A percentile compares a stretch with the other conserved stretches of the same genome.
Evolutionary conservation across 441 rosid genomes (phyloP).

Genomic region (Erodium chrysanthum): DNA sequence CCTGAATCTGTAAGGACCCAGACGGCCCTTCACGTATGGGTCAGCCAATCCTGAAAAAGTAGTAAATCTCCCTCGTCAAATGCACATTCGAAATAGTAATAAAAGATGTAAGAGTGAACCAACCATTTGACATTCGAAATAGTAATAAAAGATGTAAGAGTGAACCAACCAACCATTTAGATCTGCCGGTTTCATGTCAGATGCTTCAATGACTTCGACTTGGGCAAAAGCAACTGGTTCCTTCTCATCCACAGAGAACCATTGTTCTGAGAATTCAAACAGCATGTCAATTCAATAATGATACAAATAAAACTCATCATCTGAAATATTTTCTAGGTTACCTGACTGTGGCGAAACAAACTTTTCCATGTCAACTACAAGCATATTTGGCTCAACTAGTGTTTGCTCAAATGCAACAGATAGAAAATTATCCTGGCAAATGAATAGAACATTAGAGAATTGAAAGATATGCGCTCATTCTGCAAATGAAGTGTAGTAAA

Average conservation of each 20-base stretch:
- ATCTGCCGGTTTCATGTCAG: slow-evolving; percentile 77
- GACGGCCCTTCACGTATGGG: slow-evolving; percentile 87
- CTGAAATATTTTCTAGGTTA: slow-evolving; percentile 12
- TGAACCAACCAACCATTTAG: slow-evolving; percentile 43
- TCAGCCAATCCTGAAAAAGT: slow-evolving; percentile 70
- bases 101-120: not conserved
- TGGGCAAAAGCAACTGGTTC: slow-evolving; percentile 55
- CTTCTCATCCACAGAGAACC: slow-evolving; percentile 81
- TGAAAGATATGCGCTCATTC: slow-evolving; percentile 7
- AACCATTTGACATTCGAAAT: slow-evolving; percentile 38
- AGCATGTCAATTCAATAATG: not conserved
- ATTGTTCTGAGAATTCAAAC: slow-evolving; percentile 31
- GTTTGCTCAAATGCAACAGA: slow-evolving; percentile 85
- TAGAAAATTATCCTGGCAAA: slow-evolving; percentile 66
- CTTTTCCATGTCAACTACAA: slow-evolving; percentile 84
- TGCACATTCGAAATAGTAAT: not conserved
- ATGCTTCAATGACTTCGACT: slow-evolving; percentile 77
- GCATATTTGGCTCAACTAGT: slow-evolving; percentile 95
- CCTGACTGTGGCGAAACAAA: slow-evolving; percentile 54
- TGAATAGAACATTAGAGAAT: slow-evolving; percentile 19
- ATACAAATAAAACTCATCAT: not conserved
- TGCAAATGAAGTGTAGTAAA: not conserved
- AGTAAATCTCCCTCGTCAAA: slow-evolving; percentile 14
- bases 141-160: not conserved
- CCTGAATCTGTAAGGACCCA: slow-evolving; percentile 66